These are phyloP conservation scores for Eucalyptus tenuipes DNA, from an alignment of 345 rosid genomes.

Conservation along the genomic window DNA sequence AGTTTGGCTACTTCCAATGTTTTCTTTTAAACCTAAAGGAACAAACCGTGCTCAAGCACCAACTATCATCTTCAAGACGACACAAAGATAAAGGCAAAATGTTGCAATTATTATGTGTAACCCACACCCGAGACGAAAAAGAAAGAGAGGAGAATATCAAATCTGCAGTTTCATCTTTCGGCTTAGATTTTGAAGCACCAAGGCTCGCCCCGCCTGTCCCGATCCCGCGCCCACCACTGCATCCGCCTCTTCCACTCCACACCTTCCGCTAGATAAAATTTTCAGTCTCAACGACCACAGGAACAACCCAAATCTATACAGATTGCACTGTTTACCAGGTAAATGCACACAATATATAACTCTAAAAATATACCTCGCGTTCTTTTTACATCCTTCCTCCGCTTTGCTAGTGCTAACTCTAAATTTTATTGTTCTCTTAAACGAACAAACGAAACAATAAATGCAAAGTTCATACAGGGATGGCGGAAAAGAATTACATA, in stretches of 20 bases:
- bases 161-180: background rate
- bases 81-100: background rate
- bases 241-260: background rate
- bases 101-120: background rate
- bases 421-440: constrained; percentile 1
- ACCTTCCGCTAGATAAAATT: background rate
- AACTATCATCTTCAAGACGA: background rate
- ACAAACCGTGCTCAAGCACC: background rate
- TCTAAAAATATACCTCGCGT: background rate
- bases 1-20: background rate
- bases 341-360: background rate
- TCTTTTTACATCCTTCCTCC: constrained; percentile 5
- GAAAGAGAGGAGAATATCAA: background rate
- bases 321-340: background rate
- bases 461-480: background rate
- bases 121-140: background rate
- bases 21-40: background rate
- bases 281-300: background rate
- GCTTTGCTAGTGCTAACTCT: background rate
- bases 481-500: background rate
- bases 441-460: constrained; percentile 17
- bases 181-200: background rate
- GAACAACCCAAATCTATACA: background rate
- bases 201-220: background rate
- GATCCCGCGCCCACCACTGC: background rate